Conservation (phyloP, 768 basidiomycete genomes). For the Russula ochroleuca region DNA sequence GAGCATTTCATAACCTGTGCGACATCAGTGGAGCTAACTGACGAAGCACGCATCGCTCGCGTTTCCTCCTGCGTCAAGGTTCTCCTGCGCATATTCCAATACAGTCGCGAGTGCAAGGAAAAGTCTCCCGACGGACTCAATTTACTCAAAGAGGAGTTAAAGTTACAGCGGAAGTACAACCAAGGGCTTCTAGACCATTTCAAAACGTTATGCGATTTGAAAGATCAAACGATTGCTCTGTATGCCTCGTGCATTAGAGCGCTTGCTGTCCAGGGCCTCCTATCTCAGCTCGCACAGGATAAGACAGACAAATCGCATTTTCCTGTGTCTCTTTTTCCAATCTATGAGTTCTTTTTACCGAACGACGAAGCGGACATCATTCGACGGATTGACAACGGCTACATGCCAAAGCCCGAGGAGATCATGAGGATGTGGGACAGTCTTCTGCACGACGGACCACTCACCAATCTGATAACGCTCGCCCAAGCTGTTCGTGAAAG, state of each 20-base stretch:
- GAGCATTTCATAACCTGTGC: conserved; percentile 16
- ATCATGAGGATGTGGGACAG: background rate
- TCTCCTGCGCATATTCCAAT: conserved; percentile 10
- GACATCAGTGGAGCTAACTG: conserved; percentile 8
- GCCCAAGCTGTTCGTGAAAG: background rate
- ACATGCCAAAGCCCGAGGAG: background rate
- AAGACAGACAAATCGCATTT: background rate
- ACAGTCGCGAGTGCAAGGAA: background rate
- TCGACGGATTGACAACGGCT: background rate
- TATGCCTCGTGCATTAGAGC: conserved; percentile 8
- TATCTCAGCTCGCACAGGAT: background rate
- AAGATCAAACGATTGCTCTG: conserved; percentile 2
- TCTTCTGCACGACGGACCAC: conserved; percentile 11
- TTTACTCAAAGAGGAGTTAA: background rate
- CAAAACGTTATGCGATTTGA: background rate
- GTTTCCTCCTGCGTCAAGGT: conserved; percentile 9
- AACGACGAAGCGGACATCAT: background rate
- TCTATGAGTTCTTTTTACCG: background rate
- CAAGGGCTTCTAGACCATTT: background rate
- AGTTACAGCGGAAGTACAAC: background rate
- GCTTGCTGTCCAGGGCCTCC: conserved; percentile 8
- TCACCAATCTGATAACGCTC: conserved; percentile 9
- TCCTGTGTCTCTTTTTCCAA: background rate
- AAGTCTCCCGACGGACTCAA: background rate
- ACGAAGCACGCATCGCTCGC: conserved; percentile 2